Percentiles rank a stretch among this genome's conserved stretches.
Evolutionary conservation across 441 rosid species (phyloP).

Genomic region (Adansonia rubrostipa): DNA sequence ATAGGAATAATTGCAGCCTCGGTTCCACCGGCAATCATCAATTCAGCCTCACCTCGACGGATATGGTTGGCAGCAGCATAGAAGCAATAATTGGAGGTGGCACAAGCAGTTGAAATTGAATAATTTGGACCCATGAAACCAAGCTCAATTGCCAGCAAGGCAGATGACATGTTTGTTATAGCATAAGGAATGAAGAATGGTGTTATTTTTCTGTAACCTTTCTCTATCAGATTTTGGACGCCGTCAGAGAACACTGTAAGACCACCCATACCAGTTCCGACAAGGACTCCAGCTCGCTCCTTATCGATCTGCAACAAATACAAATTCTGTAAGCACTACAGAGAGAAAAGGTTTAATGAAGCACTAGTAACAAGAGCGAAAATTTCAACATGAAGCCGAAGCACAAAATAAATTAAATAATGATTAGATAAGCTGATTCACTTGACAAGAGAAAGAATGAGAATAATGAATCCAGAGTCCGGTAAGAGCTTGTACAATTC

Average conservation of each 20-base stretch:
- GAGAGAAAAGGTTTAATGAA: conserved; percentile 10
- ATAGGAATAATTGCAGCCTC: conserved; percentile 97
- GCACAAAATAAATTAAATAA: not conserved
- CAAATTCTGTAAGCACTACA: not conserved
- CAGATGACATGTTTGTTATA: conserved; percentile 95
- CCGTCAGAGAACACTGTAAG: conserved; percentile 89
- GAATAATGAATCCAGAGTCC: conserved; percentile 12
- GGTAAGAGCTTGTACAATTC: not conserved
- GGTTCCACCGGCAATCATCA: conserved; percentile 98
- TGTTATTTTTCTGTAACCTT: conserved; percentile 80
- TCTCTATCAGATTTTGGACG: conserved; percentile 78
- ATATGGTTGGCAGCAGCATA: conserved; percentile 98
- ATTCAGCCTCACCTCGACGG: conserved; percentile 94
- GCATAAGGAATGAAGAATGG: conserved; percentile 96
- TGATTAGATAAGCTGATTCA: not conserved
- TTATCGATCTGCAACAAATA: conserved; percentile 67
- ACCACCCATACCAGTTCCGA: conserved; percentile 99
- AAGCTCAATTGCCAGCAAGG: conserved; percentile 84
- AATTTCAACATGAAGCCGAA: conserved; percentile 16
- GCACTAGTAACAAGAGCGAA: conserved; percentile 17
- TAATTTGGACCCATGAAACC: conserved; percentile 99
- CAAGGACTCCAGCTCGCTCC: conserved; percentile 81
- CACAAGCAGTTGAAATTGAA: conserved; percentile 97
- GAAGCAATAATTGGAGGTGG: conserved; percentile 95
- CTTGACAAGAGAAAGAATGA: conserved; percentile 5